Base-by-base conservation (phyloP, 306 rosid species). In the Quercus berberidifolia region DNA sequence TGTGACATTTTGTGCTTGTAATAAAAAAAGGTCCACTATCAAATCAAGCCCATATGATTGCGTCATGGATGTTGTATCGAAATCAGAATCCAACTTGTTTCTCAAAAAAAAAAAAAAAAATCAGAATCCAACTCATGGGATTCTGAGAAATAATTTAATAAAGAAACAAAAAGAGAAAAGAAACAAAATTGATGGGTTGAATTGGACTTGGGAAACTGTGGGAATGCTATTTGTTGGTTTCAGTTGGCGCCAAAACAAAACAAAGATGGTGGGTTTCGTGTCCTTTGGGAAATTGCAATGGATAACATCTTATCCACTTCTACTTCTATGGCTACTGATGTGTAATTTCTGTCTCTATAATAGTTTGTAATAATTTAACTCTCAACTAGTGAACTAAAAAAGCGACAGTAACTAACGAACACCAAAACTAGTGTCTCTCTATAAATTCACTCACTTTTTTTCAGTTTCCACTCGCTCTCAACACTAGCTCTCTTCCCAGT, bases 221-320 rank as follows among this genome's bases (percentile, higher is more conserved):
- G 59, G 19, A 18, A 14, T 76, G 63, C 65, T 33, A 41, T 20
- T 31, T 80, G 73, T 49, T 79, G 21, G 5, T 0, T 65, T 80
- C 77, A 57, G 85, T 78, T 81, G 83, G 83, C 88, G 88, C 85
- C 81, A 81, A 49, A 49, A 49, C 54, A 81, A 78, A 59, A 18
- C 18, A 31, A 13, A 57, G 23, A 35, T 76, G 25, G 69, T 55
- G 62, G 51, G 3, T 76, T 21, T 71, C 12, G 46, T 70, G 70
- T 73, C 51, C 23, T 35, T 10, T 15, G 4, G 72, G 51, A 70
- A 55, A 55, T 69, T 21, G 30, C 43, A 46, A 69, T 69, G 55
- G 18, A 62, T 52, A 19, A 5, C 10, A 17, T 65, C 78, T 73
- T 71, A 71, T 59, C 82, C 76, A 23, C 43, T 59, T 31, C 78